Base-by-base conservation (phyloP, 176 grass and related monocot genomes). In the Olyra latifolia region DNA sequence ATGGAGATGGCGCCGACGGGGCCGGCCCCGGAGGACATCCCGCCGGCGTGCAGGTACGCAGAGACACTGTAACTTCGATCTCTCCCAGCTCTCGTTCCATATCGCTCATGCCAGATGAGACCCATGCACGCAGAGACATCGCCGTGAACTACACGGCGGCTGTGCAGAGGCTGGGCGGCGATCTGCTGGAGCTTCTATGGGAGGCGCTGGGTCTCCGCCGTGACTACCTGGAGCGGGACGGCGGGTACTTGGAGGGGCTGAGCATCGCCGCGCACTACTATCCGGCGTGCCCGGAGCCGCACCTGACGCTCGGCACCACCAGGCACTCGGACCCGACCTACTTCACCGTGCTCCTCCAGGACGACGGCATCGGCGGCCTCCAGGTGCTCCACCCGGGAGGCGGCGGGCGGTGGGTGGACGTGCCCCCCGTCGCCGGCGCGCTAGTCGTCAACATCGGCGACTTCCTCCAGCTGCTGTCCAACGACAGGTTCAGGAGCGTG, bases 301-400 rank as follows among this genome's bases (percentile, higher is more conserved):
- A 35, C 32, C 32, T 35, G 32, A 35, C 32, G 32, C 32, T 35
- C 32, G 32, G 32, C 32, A 35, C 32, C 32, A 35, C 32, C 32
- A 2, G 32, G 32, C 32, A 35, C 32, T 35, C 32, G 0, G 32
- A 35, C 32, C 0, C 32, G 32, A 3, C 4, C 32, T 35, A 35
- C 32, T 4, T 35, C 32, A 35, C 32, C 32, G 32, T 35, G 32
- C 32, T 35, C 32, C 32, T 88, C 5, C 80, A 88, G 46, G 73
- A 83, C 32, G 32, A 4, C 16, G 22, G 32, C 32, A 4, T 88
- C 13, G 74, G 80, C 5, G 80, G 80, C 38, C 54, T 88, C 9
- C 86, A 84, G 57, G 38, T 74, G 4, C 74, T 83, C 47, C 45
- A 67, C 48, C 10, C 74, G 60, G 69, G 62, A 16, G 66, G 38